Evolutionary conservation across 345 rosid species (phyloP).

Genomic region (Boechera divaricarpa): DNA sequence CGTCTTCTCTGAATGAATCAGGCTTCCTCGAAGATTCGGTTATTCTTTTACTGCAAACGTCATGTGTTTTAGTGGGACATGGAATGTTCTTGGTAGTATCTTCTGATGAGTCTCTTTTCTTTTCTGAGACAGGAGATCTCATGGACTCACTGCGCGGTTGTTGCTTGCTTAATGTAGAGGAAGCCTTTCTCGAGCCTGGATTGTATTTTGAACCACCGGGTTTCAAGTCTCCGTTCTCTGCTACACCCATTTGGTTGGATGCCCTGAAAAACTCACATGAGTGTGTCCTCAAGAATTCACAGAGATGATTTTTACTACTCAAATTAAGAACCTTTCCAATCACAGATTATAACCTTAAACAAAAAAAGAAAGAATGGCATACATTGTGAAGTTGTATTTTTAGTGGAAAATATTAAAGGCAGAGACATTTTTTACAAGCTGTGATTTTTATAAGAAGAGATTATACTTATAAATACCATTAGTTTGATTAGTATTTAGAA

Average conservation of each 20-base stretch:
- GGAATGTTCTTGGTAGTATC: constrained; percentile 19
- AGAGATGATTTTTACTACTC: background rate
- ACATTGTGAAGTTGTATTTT: background rate
- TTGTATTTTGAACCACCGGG: constrained; percentile 65
- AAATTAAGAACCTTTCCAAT: background rate
- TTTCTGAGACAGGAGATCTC: constrained; percentile 77
- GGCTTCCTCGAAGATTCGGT: constrained; percentile 58
- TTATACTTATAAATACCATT: too few relatives aligned
- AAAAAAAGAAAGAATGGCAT: too few relatives aligned
- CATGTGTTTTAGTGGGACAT: constrained; percentile 43
- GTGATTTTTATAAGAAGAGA: too few relatives aligned
- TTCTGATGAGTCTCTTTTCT: constrained; percentile 59
- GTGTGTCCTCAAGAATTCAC: background rate
- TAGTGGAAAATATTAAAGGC: background rate
- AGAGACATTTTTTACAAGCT: too few relatives aligned
- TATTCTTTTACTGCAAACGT: constrained; percentile 59
- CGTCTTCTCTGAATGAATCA: constrained; percentile 68
- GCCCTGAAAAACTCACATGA: constrained; percentile 55
- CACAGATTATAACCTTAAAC: too few relatives aligned
- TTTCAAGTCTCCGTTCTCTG: constrained; percentile 54
- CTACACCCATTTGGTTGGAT: constrained; percentile 55
- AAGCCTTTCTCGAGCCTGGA: constrained; percentile 63
- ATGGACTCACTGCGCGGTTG: constrained; percentile 63
- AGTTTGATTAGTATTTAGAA: too few relatives aligned
- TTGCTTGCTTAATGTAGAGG: constrained; percentile 52